phyloP scores from a whole-genome alignment of 2,329 filamentous ascomycete genomes.

The Chaetomiaceae sp. region DNA sequence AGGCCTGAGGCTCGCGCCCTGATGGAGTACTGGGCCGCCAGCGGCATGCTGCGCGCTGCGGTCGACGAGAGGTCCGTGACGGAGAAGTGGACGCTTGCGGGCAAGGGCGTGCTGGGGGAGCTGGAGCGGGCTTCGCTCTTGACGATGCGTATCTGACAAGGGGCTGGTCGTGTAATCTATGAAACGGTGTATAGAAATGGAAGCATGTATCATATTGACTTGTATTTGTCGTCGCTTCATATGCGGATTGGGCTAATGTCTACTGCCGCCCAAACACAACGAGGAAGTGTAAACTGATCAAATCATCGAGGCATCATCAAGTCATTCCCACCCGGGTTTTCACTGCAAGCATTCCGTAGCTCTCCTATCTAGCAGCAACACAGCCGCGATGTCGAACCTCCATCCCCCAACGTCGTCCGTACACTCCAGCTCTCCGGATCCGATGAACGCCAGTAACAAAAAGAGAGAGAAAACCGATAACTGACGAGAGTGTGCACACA shows the following conservation, averaged over 20 bases:
- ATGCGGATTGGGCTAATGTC: no score
- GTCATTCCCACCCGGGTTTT: background rate
- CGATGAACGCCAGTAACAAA: slow-evolving; percentile 3
- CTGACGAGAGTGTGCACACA: background rate
- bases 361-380: background rate
- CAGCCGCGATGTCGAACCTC: background rate
- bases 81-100: slow-evolving; percentile 79
- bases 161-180: slow-evolving; percentile 3
- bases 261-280: no score
- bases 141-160: slow-evolving; percentile 39
- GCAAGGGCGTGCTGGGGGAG: slow-evolving; percentile 77
- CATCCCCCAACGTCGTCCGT: background rate
- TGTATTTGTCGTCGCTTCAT: background rate
- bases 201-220: slow-evolving; percentile 15
- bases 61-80: slow-evolving; percentile 66
- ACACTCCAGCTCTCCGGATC: background rate
- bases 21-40: slow-evolving; percentile 90
- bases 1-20: slow-evolving; percentile 69
- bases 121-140: slow-evolving; percentile 62
- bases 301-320: no score
- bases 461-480: slow-evolving; percentile 3
- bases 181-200: slow-evolving; percentile 12
- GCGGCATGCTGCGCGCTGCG: slow-evolving; percentile 66
- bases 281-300: no score
- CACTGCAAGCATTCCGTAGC: background rate